Conservation (phyloP, 1,139 yeast species). For the Yamadazyma sp. region DNA sequence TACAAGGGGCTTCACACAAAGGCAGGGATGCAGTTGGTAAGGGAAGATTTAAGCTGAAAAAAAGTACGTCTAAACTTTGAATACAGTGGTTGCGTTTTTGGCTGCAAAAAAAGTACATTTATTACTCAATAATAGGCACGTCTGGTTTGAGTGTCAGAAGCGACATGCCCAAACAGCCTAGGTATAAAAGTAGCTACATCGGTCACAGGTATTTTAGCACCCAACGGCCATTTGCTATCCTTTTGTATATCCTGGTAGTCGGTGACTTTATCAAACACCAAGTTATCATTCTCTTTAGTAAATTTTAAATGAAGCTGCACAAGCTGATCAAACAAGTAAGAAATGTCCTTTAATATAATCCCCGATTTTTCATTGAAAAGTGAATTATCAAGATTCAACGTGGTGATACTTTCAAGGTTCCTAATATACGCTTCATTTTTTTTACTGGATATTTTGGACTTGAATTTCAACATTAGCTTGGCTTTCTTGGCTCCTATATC, state of each 20-base stretch:
- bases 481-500: conserved; percentile 14
- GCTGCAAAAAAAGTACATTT: neutral
- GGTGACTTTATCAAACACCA: conserved; percentile 37
- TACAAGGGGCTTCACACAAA: no score
- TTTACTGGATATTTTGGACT: conserved; percentile 25
- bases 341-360: conserved; percentile 37
- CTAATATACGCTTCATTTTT: conserved; percentile 34
- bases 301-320: conserved; percentile 38
- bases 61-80: no score
- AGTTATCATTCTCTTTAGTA: conserved; percentile 44
- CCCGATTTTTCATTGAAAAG: conserved; percentile 37
- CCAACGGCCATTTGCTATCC: conserved; percentile 50
- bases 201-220: conserved; percentile 37
- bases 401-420: conserved; percentile 36
- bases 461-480: conserved; percentile 21
- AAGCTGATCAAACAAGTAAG: conserved; percentile 40
- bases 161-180: neutral
- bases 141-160: neutral
- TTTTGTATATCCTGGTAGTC: conserved; percentile 37
- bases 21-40: no score
- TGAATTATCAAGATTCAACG: conserved; percentile 36
- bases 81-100: no score
- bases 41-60: no score
- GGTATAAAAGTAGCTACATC: conserved; percentile 13
- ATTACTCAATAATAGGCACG: conserved; percentile 3